Conservation (phyloP, 495 filamentous ascomycete genomes). For the Trichodelitschia bisporula region DNA sequence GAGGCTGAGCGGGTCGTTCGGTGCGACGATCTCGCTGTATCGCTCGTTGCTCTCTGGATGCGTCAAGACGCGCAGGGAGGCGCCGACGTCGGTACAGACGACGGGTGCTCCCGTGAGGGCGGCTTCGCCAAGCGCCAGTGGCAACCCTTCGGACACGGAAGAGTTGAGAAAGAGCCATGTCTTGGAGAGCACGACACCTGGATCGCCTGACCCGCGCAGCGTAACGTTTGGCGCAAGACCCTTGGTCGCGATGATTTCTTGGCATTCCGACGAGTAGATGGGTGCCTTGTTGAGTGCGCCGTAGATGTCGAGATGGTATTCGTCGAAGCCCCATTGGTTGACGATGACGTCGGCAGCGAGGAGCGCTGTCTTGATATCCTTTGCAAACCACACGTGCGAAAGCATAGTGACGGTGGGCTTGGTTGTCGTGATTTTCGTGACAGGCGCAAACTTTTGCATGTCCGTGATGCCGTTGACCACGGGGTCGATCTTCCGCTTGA, state of each 20-base stretch:
- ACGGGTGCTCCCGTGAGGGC: slow-evolving; percentile 38
- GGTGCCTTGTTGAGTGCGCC: slow-evolving; percentile 35
- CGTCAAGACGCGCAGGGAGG: slow-evolving; percentile 35
- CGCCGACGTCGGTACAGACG: slow-evolving; percentile 40
- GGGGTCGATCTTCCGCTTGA: slow-evolving; percentile 37
- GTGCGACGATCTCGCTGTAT: slow-evolving; percentile 36
- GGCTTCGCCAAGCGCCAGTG: slow-evolving; percentile 38
- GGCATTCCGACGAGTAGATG: slow-evolving; percentile 32
- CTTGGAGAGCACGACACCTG: slow-evolving; percentile 30
- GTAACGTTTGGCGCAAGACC: slow-evolving; percentile 27
- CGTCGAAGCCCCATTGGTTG: slow-evolving; percentile 39
- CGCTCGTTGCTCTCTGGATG: slow-evolving; percentile 30
- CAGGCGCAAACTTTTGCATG: slow-evolving; percentile 36
- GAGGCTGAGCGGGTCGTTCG: slow-evolving; percentile 32
- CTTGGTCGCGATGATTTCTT: slow-evolving; percentile 36
- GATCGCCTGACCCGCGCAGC: slow-evolving; percentile 29
- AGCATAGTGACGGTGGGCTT: slow-evolving; percentile 39
- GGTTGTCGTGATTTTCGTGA: slow-evolving; percentile 29
- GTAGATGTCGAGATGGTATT: slow-evolving; percentile 38
- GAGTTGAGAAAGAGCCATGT: slow-evolving; percentile 47
- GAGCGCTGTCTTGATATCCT: slow-evolving; percentile 39
- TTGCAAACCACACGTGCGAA: slow-evolving; percentile 38
- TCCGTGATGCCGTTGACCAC: slow-evolving; percentile 44
- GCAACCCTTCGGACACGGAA: slow-evolving; percentile 38
- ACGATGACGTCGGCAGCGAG: slow-evolving; percentile 39